phyloP scores from a whole-genome alignment of 331 rosid genomes.

The Rhamnella rubrinervis region DNA sequence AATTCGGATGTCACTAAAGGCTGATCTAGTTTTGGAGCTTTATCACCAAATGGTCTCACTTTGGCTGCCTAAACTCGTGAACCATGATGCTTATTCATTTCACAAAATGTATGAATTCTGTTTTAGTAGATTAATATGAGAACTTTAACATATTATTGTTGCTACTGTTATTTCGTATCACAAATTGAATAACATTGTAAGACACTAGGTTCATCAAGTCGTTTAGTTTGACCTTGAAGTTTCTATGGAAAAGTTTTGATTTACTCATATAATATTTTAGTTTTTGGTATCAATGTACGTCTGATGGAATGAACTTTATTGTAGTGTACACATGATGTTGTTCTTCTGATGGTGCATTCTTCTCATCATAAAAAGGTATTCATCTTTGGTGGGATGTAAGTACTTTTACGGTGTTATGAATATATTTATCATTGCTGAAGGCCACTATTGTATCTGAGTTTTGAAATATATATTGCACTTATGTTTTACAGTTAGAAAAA shows the following conservation, averaged over 20 bases:
- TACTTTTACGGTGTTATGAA: slow-evolving; percentile 7
- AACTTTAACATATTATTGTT: not conserved
- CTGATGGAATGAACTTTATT: not conserved
- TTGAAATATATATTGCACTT: slow-evolving; percentile 13
- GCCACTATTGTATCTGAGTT: slow-evolving; percentile 15
- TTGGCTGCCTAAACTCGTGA: not conserved
- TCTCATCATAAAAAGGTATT: slow-evolving; percentile 4
- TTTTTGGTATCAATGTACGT: not conserved
- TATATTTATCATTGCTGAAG: slow-evolving; percentile 25
- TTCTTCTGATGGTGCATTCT: not conserved
- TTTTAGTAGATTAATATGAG: not conserved
- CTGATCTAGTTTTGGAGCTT: not conserved
- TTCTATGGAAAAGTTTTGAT: not conserved
- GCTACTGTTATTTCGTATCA: not conserved
- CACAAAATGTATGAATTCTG: no score
- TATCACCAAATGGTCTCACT: not conserved
- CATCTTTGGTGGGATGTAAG: slow-evolving; percentile 13
- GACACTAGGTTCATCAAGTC: no score
- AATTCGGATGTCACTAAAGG: not conserved
- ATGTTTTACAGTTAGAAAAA: slow-evolving; percentile 22
- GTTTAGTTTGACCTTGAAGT: not conserved
- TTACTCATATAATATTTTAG: not conserved
- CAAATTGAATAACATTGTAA: not conserved
- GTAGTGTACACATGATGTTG: slow-evolving; percentile 3
- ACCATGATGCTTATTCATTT: not conserved